Evolutionary conservation across 805 yeast species (phyloP).

Genomic region (Candida boleticola): DNA sequence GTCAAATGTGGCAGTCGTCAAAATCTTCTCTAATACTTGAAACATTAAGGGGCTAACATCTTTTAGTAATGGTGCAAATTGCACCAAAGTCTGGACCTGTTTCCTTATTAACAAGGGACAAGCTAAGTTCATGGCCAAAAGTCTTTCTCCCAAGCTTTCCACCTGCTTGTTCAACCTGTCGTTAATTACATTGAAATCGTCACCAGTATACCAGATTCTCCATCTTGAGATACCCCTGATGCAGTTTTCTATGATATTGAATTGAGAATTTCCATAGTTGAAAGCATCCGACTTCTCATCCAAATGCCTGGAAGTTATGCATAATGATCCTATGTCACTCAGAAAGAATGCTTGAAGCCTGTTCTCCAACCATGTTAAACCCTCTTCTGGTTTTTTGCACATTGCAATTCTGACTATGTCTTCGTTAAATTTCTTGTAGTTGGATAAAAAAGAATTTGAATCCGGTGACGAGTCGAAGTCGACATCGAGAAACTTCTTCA

Average conservation of each 20-base stretch:
- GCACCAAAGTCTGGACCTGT: conserved; percentile 88
- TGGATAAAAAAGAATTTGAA: conserved; percentile 67
- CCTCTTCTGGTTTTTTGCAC: conserved; percentile 80
- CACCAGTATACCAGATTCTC: conserved; percentile 83
- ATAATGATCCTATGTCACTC: conserved; percentile 63
- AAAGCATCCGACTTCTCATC: conserved; percentile 64
- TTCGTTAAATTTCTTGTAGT: conserved; percentile 80
- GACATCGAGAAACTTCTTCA: conserved; percentile 66
- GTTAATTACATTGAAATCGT: conserved; percentile 52
- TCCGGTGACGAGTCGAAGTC: conserved; percentile 91
- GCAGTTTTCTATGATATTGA: conserved; percentile 84
- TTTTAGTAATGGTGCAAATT: conserved; percentile 86
- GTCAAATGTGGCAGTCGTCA: conserved; percentile 81
- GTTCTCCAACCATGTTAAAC: conserved; percentile 77
- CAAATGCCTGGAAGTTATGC: conserved; percentile 53
- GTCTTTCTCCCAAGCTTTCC: conserved; percentile 68
- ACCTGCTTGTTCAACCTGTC: conserved; percentile 51
- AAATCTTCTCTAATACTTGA: conserved; percentile 76
- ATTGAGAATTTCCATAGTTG: conserved; percentile 74
- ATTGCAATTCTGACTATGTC: conserved; percentile 87
- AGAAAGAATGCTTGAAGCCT: conserved; percentile 72
- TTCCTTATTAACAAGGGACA: conserved; percentile 82
- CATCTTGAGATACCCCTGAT: conserved; percentile 92
- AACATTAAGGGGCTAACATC: conserved; percentile 75
- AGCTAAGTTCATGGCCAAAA: conserved; percentile 70